phyloP scores from a whole-genome alignment of 805 yeast species.

The Yarrowia yakushimensis region DNA sequence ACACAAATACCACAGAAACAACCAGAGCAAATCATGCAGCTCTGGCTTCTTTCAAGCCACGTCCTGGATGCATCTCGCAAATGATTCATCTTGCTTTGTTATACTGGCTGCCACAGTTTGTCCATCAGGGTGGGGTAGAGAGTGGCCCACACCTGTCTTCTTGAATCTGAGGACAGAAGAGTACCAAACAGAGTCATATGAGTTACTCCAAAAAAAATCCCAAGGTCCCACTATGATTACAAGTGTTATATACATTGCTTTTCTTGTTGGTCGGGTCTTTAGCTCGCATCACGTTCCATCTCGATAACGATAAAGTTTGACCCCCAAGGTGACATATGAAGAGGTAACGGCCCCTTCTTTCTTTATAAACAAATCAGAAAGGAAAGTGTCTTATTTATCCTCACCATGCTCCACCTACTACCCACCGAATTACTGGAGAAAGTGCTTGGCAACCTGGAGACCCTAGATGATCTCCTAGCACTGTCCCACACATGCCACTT shows the following conservation, averaged over 20 bases:
- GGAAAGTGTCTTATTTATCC: neutral
- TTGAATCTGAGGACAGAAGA: too few relatives aligned
- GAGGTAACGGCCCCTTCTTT: neutral
- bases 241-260: neutral
- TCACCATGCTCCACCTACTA: slow-evolving; percentile 1
- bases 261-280: neutral
- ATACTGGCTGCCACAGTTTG: neutral
- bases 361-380: too few relatives aligned
- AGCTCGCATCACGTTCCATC: neutral
- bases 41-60: neutral
- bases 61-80: neutral
- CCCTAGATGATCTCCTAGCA: slow-evolving; percentile 1
- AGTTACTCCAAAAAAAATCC: too few relatives aligned
- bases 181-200: too few relatives aligned
- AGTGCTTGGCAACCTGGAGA: neutral
- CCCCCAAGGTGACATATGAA: slow-evolving; percentile 19
- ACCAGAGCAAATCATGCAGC: too few relatives aligned
- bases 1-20: too few relatives aligned
- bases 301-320: slow-evolving; percentile 24
- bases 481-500: slow-evolving; percentile 5
- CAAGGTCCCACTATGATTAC: too few relatives aligned
- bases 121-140: too few relatives aligned
- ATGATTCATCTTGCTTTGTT: neutral
- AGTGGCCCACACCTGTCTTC: too few relatives aligned
- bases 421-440: slow-evolving; percentile 6